Conservation (phyloP, 139 green algal species). For the Micromonas pusilla region DNA sequence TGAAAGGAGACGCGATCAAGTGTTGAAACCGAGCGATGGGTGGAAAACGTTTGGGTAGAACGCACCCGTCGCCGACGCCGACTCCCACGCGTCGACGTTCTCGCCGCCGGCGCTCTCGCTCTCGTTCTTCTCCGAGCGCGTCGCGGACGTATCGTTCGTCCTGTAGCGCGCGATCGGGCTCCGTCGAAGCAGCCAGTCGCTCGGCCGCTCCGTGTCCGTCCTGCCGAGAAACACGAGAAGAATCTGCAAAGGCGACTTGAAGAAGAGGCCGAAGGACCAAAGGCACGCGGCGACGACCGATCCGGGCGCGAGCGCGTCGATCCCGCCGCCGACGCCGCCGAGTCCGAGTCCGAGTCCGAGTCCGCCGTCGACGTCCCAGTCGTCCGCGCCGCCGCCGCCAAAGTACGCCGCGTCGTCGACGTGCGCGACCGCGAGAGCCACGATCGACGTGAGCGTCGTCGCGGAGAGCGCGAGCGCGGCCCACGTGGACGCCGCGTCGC, state of each 20-base stretch:
- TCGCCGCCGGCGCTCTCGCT: not conserved
- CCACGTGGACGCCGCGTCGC: slow-evolving; percentile 1
- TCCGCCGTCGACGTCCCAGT: not conserved
- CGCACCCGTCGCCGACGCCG: not conserved
- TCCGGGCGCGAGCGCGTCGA: too few species aligned
- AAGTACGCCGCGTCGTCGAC: not conserved
- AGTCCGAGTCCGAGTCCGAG: not conserved
- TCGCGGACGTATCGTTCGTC: too few species aligned
- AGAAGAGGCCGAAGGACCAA: slow-evolving; percentile 27
- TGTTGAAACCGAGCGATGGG: too few species aligned
- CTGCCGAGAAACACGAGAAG: slow-evolving; percentile 70
- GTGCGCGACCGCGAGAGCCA: not conserved
- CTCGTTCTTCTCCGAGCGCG: not conserved
- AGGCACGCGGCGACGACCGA: not conserved
- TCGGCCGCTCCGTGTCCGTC: slow-evolving; percentile 61
- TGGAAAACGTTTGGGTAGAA: too few species aligned
- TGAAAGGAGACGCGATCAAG: too few species aligned
- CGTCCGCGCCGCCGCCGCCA: not conserved
- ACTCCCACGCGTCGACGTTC: not conserved
- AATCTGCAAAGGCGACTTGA: slow-evolving; percentile 50
- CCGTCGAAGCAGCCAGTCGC: slow-evolving; percentile 51
- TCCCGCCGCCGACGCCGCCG: not conserved
- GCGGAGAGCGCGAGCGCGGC: not conserved
- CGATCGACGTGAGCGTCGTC: not conserved
- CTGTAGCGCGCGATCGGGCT: too few species aligned